Conservation (phyloP, 108 stramenopile genomes). For the Nitzschia inconspicua region DNA sequence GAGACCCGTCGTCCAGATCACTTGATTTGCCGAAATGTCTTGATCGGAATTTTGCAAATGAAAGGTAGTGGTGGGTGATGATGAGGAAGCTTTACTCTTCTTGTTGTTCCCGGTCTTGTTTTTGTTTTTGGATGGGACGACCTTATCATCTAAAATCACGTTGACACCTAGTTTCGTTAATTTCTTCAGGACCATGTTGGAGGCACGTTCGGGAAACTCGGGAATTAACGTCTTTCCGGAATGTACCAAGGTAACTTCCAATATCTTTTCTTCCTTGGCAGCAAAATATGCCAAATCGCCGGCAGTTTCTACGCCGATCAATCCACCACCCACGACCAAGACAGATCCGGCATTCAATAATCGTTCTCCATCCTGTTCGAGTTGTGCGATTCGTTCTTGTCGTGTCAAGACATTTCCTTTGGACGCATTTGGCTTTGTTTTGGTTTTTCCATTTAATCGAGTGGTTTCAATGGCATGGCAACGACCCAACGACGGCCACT, state of each 20-base stretch:
- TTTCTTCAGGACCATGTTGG: conserved; percentile 14
- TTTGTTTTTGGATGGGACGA: too few relatives aligned
- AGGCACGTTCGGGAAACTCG: conserved; percentile 8
- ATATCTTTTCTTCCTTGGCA: not conserved
- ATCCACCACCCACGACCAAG: conserved; percentile 31
- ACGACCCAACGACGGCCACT: conserved; percentile 11
- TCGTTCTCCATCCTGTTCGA: conserved; percentile 5
- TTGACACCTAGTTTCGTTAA: conserved; percentile 19
- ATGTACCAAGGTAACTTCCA: conserved; percentile 16
- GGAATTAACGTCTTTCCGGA: conserved; percentile 2
- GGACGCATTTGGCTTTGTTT: not conserved
- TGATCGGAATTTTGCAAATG: conserved; percentile 6
- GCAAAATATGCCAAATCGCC: conserved; percentile 25
- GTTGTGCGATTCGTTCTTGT: conserved; percentile 4
- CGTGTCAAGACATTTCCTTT: not conserved
- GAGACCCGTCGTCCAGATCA: conserved; percentile 25
- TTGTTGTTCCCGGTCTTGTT: conserved; percentile 3
- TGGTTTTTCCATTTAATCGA: not conserved
- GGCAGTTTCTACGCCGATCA: conserved; percentile 31
- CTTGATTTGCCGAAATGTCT: conserved; percentile 13
- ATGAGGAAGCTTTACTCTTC: too few relatives aligned
- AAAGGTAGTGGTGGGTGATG: too few relatives aligned
- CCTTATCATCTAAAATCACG: conserved; percentile 24
- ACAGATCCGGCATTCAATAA: conserved; percentile 18
- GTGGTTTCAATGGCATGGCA: not conserved